These are phyloP conservation scores for Mucor plumbeus DNA, from an alignment of 371 early-diverging fungal genomes.

Conservation along the genomic window DNA sequence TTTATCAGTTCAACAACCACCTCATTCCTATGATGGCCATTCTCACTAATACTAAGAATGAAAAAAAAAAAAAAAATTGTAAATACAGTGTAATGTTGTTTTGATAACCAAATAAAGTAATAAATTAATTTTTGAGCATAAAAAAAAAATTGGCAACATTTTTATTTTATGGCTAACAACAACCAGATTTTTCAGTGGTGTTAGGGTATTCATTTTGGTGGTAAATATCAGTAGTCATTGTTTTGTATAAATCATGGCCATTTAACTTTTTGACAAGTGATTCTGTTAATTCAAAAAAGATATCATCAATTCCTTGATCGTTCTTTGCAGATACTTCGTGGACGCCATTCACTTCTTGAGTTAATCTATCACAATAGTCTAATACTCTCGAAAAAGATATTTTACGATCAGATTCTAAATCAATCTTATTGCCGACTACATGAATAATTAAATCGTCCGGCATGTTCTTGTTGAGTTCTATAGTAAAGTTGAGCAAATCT, in stretches of 20 bases:
- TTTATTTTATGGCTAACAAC: constrained; percentile 14
- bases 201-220: not conserved
- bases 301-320: constrained; percentile 38
- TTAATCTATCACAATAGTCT: constrained; percentile 46
- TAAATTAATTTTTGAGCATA: not conserved
- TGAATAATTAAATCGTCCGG: constrained; percentile 64
- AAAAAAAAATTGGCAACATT: not conserved
- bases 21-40: constrained; percentile 14
- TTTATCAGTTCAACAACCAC: constrained; percentile 3
- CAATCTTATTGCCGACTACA: constrained; percentile 74
- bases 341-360: constrained; percentile 48
- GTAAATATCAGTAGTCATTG: constrained; percentile 11
- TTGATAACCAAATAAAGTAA: constrained; percentile 4
- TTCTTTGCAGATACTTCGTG: constrained; percentile 71
- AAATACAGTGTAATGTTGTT: not conserved
- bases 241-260: constrained; percentile 19
- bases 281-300: constrained; percentile 23
- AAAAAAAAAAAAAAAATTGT: not conserved
- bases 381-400: constrained; percentile 51
- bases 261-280: constrained; percentile 21
- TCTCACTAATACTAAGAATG: not conserved
- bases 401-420: constrained; percentile 60
- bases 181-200: constrained; percentile 13
- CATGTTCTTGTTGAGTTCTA: constrained; percentile 68
- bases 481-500: not conserved